Conservation (phyloP, 768 basidiomycete genomes). For the Scleroderma citrinum region DNA sequence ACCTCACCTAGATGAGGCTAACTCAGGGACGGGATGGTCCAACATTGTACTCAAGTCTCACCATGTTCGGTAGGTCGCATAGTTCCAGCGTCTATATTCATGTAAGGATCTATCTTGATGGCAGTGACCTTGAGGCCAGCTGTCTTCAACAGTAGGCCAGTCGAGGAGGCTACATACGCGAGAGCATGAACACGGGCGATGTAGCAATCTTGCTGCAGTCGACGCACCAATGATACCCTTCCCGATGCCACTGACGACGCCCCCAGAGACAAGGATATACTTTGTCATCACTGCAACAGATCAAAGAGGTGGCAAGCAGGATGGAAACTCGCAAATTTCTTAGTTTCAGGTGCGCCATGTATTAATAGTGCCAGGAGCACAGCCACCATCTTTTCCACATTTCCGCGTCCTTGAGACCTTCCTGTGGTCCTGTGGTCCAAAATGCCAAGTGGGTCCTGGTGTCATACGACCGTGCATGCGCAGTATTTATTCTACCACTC, state of each 20-base stretch:
- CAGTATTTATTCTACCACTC: too few relatives aligned
- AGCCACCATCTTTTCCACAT: slow-evolving; percentile 8
- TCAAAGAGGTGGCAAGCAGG: slow-evolving; percentile 5
- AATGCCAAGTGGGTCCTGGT: too few relatives aligned
- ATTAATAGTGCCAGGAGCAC: slow-evolving; percentile 5
- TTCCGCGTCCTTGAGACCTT: background rate
- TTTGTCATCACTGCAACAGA: slow-evolving; percentile 63
- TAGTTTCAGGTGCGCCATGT: slow-evolving; percentile 11
- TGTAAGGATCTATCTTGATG: slow-evolving; percentile 99
- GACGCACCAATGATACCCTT: slow-evolving; percentile 96
- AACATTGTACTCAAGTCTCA: slow-evolving; percentile 36
- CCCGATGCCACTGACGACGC: slow-evolving; percentile 97
- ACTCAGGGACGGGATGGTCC: slow-evolving; percentile 14
- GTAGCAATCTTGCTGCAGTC: slow-evolving; percentile 11
- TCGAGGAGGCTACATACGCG: slow-evolving; percentile 75
- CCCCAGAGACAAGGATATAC: slow-evolving; percentile 94
- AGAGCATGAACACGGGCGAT: slow-evolving; percentile 16
- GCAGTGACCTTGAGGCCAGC: slow-evolving; percentile 95
- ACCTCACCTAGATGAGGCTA: slow-evolving; percentile 70
- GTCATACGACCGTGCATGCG: too few relatives aligned
- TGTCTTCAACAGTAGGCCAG: slow-evolving; percentile 91
- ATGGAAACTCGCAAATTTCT: slow-evolving; percentile 7
- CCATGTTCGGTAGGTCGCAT: slow-evolving; percentile 99
- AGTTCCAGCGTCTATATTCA: slow-evolving; percentile 99
- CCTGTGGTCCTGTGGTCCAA: too few relatives aligned